Base-by-base conservation (phyloP, 352 stramenopile species). In the Phytophthora agathidicida region DNA sequence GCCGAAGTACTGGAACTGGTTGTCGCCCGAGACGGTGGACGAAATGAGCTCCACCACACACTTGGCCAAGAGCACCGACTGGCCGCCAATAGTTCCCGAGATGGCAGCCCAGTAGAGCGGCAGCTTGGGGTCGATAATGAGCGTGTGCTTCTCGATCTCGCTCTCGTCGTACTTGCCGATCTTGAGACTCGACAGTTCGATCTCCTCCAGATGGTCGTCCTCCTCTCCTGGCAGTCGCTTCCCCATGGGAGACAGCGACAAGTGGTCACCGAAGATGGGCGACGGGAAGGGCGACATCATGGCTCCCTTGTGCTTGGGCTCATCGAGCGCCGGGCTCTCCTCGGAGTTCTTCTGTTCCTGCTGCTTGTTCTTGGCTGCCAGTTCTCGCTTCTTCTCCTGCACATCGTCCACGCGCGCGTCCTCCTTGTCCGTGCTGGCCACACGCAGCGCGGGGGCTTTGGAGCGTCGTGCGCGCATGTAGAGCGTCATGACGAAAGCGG, bases 61-160 rank as follows among this genome's bases (percentile, higher is more conserved):
- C 68, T 94, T 94, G 44, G 83, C 87, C 14, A 96, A 54, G 54
- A 94, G 64, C 63, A 96, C 83, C 32, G 83, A 93, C 65, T 91
- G 83, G 7, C 82, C 87, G 16, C 87, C 87, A 39, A 94, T 78
- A 3, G 81, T 94, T 16, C 87, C 87, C 1, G 87, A 94, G 61
- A 94, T 92, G 13, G 83, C 83, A 3, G 87, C 87, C 82, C 83
- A 96, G 65, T 96, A 96, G 1, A 94, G 69, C 49, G 87, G 87
- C 47, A 94, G 61, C 58, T 94, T 91, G 7, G 86, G 85, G 56
- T 94, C 84, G 44, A 93, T 94, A 32, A 93, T 86, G 11, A 93
- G 72, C 48, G 83, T 91, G 47, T 93, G 77, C 65, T 94, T 94
- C 66, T 91, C 83, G 35, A 94, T 80, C 31, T 88, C 80, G 28